Conservation (phyloP, 2,329 filamentous ascomycete species). For the Penicillium crustosum region DNA sequence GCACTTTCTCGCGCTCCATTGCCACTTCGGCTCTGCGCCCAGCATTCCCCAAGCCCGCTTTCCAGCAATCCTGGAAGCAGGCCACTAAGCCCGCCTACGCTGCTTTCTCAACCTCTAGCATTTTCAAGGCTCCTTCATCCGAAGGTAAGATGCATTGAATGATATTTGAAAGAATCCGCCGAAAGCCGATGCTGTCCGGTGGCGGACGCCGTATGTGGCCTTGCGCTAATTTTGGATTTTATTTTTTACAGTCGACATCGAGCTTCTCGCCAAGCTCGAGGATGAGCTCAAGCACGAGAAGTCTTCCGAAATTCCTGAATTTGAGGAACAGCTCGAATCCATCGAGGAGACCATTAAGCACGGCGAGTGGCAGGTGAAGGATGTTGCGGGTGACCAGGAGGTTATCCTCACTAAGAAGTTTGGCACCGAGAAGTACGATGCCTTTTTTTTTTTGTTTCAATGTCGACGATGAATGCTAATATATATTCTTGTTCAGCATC, state of each 20-base stretch:
- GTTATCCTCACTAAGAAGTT: constrained; percentile 80
- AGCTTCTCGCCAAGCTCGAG: constrained; percentile 82
- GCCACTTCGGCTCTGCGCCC: constrained; percentile 53
- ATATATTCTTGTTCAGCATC: constrained; percentile 54
- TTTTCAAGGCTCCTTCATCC: constrained; percentile 46
- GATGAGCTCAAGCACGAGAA: constrained; percentile 82
- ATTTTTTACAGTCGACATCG: constrained; percentile 60
- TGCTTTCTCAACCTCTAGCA: constrained; percentile 49
- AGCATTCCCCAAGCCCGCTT: constrained; percentile 50
- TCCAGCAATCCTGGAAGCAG: constrained; percentile 53
- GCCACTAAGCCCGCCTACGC: constrained; percentile 42
- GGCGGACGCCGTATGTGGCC: background rate
- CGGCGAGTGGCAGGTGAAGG: constrained; percentile 75
- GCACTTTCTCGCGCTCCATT: constrained; percentile 59
- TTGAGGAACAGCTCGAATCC: constrained; percentile 77
- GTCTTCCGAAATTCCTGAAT: constrained; percentile 71
- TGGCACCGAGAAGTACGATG: constrained; percentile 78
- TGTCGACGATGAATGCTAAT: constrained; percentile 2
- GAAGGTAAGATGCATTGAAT: constrained; percentile 40
- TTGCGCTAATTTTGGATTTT: constrained; percentile 7
- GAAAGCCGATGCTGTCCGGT: background rate
- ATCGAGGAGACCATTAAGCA: constrained; percentile 90
- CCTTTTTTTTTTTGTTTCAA: background rate
- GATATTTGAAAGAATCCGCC: background rate
- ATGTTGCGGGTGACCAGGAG: constrained; percentile 81